These are phyloP conservation scores for Phytophthora rubi DNA, from an alignment of 352 stramenopile genomes.

Conservation along the genomic window DNA sequence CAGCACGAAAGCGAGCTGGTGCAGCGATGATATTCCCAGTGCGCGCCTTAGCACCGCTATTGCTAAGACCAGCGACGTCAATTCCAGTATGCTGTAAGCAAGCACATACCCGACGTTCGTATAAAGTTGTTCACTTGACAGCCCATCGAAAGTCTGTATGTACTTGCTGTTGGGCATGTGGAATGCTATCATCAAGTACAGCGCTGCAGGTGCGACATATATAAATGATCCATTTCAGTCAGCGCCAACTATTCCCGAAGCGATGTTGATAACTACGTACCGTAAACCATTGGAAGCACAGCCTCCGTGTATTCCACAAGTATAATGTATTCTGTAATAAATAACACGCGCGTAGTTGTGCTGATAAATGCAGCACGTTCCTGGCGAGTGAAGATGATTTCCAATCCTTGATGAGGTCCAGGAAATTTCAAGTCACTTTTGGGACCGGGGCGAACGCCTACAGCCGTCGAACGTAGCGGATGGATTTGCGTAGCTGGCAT, in stretches of 20 bases:
- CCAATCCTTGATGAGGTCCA: background rate
- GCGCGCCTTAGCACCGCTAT: background rate
- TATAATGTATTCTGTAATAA: slow-evolving; percentile 45
- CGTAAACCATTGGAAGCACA: slow-evolving; percentile 40
- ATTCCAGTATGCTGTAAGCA: background rate
- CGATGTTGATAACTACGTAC: slow-evolving; percentile 10
- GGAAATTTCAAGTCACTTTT: background rate
- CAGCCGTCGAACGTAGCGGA: background rate
- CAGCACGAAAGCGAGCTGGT: background rate
- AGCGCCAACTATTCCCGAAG: background rate
- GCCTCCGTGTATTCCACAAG: slow-evolving; percentile 49
- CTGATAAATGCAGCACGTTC: slow-evolving; percentile 33
- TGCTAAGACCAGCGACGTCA: background rate
- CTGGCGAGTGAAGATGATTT: slow-evolving; percentile 11
- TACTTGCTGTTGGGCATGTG: slow-evolving; percentile 5
- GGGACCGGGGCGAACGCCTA: background rate
- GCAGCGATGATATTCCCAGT: background rate
- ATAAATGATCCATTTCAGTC: background rate
- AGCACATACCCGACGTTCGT: background rate
- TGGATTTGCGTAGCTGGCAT: background rate
- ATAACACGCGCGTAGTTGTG: slow-evolving; percentile 34
- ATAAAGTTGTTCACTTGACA: background rate
- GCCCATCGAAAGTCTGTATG: background rate
- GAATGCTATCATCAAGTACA: slow-evolving; percentile 1
- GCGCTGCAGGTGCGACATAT: background rate